Conservation (phyloP, 2,329 filamentous ascomycete genomes). For the Chaetomium olivaceum region DNA sequence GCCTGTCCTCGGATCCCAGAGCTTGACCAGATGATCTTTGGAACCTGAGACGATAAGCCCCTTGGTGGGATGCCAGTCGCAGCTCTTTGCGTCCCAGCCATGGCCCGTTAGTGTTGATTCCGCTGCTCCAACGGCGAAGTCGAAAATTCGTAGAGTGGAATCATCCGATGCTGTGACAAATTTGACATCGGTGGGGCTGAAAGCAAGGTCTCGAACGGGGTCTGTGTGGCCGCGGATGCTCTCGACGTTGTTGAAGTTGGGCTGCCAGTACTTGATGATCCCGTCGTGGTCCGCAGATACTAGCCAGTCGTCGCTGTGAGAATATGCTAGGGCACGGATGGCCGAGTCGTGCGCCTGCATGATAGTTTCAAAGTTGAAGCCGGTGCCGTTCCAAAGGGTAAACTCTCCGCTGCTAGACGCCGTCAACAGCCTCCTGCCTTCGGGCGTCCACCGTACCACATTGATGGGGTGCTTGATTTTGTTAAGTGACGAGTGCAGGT, state of each 20-base stretch:
- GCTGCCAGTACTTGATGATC: conserved; percentile 97
- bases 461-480: conserved; percentile 98
- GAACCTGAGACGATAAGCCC: conserved; percentile 92
- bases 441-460: conserved; percentile 95
- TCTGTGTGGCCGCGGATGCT: conserved; percentile 89
- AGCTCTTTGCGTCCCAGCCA: conserved; percentile 95
- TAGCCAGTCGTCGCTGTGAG: conserved; percentile 95
- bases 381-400: conserved; percentile 97
- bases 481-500: conserved; percentile 96
- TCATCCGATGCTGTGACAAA: conserved; percentile 97
- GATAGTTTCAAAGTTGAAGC: conserved; percentile 99
- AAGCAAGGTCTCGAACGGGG: conserved; percentile 86
- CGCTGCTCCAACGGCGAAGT: conserved; percentile 83
- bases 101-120: conserved; percentile 88
- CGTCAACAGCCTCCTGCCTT: conserved; percentile 86
- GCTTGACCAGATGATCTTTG: conserved; percentile 95
- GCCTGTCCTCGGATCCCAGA: conserved; percentile 94
- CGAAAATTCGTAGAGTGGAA: conserved; percentile 89
- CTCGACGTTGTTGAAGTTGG: conserved; percentile 98
- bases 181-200: conserved; percentile 90
- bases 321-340: conserved; percentile 81
- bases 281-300: conserved; percentile 94
- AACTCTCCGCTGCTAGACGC: conserved; percentile 97
- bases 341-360: conserved; percentile 96
- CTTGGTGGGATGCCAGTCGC: conserved; percentile 97